A percentile compares a stretch with the other conserved stretches of the same genome.
Evolutionary conservation across 352 stramenopile species (phyloP).

Genomic region (Pythium phragmitis): DNA sequence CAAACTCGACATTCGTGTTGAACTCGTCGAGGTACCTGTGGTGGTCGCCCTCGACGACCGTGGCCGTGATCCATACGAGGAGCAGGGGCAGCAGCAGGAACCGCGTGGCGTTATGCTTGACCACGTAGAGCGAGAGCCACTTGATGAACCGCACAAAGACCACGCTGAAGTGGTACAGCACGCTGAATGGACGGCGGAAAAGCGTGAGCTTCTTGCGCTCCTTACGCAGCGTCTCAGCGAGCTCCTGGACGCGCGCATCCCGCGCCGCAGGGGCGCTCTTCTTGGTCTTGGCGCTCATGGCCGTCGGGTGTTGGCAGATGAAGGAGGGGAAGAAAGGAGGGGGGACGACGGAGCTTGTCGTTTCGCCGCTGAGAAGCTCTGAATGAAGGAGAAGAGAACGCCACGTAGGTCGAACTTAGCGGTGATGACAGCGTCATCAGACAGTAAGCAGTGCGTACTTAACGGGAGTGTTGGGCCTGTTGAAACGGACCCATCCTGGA

Average conservation of each 20-base stretch:
- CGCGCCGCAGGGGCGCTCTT: slow-evolving; percentile 13
- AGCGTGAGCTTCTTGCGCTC: slow-evolving; percentile 87
- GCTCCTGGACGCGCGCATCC: slow-evolving; percentile 20
- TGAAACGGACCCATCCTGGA: background rate
- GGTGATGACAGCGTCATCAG: slow-evolving; percentile 8
- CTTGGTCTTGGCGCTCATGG: slow-evolving; percentile 20
- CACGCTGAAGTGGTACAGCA: slow-evolving; percentile 82
- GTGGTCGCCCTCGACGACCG: slow-evolving; percentile 67
- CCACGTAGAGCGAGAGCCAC: slow-evolving; percentile 66
- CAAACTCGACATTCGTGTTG: slow-evolving; percentile 84
- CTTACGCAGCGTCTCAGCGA: slow-evolving; percentile 60
- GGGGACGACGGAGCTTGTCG: slow-evolving; percentile 10
- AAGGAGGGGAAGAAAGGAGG: background rate
- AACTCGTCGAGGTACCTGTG: slow-evolving; percentile 79
- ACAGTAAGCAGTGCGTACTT: slow-evolving; percentile 8
- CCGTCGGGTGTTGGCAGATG: background rate
- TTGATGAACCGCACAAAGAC: slow-evolving; percentile 71
- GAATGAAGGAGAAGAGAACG: slow-evolving; percentile 10
- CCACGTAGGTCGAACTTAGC: slow-evolving; percentile 31
- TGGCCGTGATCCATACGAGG: slow-evolving; percentile 64
- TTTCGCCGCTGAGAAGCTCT: slow-evolving; percentile 12
- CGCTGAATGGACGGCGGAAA: slow-evolving; percentile 66
- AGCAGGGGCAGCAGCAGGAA: slow-evolving; percentile 78
- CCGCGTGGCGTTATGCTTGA: slow-evolving; percentile 68
- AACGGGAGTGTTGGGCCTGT: slow-evolving; percentile 5